Evolutionary conservation across 2,329 filamentous ascomycete genomes (phyloP).

Genomic region (Calonectria multiphialidica): DNA sequence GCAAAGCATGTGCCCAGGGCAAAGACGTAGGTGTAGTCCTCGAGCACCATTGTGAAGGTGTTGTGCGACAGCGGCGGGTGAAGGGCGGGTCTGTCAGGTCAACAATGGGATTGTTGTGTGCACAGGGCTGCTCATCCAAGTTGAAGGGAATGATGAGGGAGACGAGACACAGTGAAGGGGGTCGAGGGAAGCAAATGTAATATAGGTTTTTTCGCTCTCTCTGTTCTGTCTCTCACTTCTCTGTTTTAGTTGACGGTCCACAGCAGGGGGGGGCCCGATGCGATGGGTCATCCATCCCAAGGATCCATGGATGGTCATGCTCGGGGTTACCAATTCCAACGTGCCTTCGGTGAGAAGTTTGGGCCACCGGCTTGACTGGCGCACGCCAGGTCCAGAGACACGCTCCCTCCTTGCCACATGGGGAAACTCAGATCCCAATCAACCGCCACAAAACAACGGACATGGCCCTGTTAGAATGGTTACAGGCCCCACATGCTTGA

Average conservation of each 20-base stretch:
- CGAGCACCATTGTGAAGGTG: constrained; percentile 64
- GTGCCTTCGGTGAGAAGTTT: constrained; percentile 38
- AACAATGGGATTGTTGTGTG: background rate
- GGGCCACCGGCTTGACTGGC: constrained; percentile 32
- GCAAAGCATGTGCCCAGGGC: constrained; percentile 82
- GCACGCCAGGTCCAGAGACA: background rate
- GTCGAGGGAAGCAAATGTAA: background rate
- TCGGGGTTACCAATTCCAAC: constrained; percentile 10
- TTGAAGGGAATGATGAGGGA: background rate
- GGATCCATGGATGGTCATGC: background rate
- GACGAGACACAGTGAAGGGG: background rate
- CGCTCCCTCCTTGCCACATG: background rate
- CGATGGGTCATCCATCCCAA: too few species aligned
- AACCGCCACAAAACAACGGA: background rate
- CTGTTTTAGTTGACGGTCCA: background rate
- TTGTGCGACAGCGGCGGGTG: constrained; percentile 1
- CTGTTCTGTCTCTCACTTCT: too few species aligned
- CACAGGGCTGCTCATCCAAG: constrained; percentile 6
- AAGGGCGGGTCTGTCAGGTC: background rate
- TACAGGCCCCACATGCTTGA: background rate
- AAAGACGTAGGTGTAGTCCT: constrained; percentile 78
- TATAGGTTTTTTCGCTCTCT: constrained; percentile 8
- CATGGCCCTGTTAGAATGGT: constrained; percentile 3
- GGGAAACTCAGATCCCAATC: constrained; percentile 8
- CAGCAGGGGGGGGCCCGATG: background rate